phyloP scores from a whole-genome alignment of 176 grass and related monocot species.

The Metroxylon sagu region DNA sequence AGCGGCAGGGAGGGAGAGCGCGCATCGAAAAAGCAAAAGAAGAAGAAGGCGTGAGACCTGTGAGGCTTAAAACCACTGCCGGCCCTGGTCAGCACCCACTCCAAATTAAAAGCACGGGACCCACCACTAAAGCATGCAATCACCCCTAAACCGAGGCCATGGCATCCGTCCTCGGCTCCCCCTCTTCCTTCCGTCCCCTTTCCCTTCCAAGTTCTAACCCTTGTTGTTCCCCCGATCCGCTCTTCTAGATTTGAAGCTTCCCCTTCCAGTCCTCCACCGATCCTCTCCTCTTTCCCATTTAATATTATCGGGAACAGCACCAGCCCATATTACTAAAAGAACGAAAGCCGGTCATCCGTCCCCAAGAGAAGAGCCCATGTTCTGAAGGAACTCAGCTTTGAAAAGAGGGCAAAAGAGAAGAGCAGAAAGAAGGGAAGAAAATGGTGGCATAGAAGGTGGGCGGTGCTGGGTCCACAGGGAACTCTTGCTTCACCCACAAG shows the following conservation, averaged over 20 bases:
- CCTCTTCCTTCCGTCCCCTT: too few relatives aligned
- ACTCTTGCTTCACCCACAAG: conserved; percentile 32
- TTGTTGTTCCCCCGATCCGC: too few relatives aligned
- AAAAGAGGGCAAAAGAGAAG: background rate
- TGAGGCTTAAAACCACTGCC: background rate
- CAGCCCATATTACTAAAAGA: too few relatives aligned
- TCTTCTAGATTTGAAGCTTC: too few relatives aligned
- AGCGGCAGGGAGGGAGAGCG: background rate
- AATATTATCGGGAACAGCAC: too few relatives aligned
- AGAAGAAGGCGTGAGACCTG: background rate
- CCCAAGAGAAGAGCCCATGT: background rate
- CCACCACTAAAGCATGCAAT: background rate
- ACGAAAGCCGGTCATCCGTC: too few relatives aligned
- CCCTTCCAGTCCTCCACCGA: too few relatives aligned
- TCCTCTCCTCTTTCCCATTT: too few relatives aligned
- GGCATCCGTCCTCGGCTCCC: too few relatives aligned
- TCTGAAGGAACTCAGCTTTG: background rate
- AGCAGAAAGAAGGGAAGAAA: conserved; percentile 11
- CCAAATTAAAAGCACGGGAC: background rate
- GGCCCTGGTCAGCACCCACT: background rate
- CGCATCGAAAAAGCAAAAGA: background rate
- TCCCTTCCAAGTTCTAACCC: too few relatives aligned
- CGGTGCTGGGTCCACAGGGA: conserved; percentile 18
- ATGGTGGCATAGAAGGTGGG: conserved; percentile 18
- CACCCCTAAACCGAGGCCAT: too few relatives aligned